Base-by-base conservation (phyloP, 306 rosid genomes). In the Trifolium dubium region DNA sequence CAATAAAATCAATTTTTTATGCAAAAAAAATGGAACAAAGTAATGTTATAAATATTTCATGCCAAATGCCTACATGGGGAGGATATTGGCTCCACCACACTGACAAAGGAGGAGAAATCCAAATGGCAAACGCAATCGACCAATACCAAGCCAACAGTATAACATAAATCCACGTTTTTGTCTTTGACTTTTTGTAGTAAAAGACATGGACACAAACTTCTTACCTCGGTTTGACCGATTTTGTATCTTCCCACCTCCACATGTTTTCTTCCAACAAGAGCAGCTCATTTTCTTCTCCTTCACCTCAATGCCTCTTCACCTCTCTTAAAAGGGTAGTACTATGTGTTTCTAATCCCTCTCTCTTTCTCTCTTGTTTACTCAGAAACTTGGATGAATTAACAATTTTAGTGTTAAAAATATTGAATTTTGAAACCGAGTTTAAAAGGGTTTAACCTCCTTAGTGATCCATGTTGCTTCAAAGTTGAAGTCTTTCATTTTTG, bases 161-260 rank as follows among this genome's bases (percentile, higher is more conserved):
- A 64, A 18, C 14, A 53, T 18, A 58, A 58, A 40, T 49, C 66
- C 80, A 77, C 53, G 51, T 69, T 64, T 41, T 55, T 35, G 39
- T 6, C 39, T 35, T 35, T 29, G 23, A 23, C 23, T 23, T 1
- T 23, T 23, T 23, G 23, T 23, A 23, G 13, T 10, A 47, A 67
- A 76, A 60, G 75, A 60, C 79, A 81, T 76, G 65, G 68, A 60
- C 23, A 67, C 14, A 67, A n/a, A 6, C 23, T 58, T 59, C 72
- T 39, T 39, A 46, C 91, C 82, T 81, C 65, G 86, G 67, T 79
- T 77, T 75, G 77, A 75, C 82, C 90, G 72, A 49, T 67, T 73
- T 73, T 66, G 4, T 0, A 5, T 11, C 18, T 13, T 60, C 9
- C 65, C 15, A 29, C 15, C 11, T 58, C 64, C 37, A 58, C 64